Evolutionary conservation across 805 yeast genomes (phyloP).

Genomic region (Millerozyma miso): DNA sequence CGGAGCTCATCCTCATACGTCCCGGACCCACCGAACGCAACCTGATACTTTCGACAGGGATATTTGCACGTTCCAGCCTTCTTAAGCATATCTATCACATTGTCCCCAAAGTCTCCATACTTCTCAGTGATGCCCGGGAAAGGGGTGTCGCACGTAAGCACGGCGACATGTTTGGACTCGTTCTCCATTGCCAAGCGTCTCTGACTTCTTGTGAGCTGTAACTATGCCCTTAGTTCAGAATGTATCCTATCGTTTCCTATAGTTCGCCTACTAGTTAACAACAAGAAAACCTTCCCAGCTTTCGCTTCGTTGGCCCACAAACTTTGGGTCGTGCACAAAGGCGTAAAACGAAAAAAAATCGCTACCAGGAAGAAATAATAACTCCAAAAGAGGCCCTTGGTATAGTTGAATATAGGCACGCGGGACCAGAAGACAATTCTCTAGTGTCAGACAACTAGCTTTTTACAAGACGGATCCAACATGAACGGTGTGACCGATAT

Average conservation of each 20-base stretch:
- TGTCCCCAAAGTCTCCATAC: constrained; percentile 55
- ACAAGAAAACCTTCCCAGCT: too few relatives aligned
- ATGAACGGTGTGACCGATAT: background rate
- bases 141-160: constrained; percentile 38
- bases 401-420: background rate
- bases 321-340: background rate
- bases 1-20: constrained; percentile 11
- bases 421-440: background rate
- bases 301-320: too few relatives aligned
- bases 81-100: constrained; percentile 30
- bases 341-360: background rate
- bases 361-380: background rate
- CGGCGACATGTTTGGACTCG: constrained; percentile 29
- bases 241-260: too few relatives aligned
- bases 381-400: background rate
- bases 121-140: constrained; percentile 21
- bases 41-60: constrained; percentile 33
- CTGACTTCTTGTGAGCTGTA: too few relatives aligned
- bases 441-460: too few relatives aligned
- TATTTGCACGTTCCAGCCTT: constrained; percentile 8
- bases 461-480: background rate
- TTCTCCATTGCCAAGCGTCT: too few relatives aligned
- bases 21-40: constrained; percentile 14
- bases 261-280: too few relatives aligned
- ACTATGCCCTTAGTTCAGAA: too few relatives aligned